Evolutionary conservation across 1,284 basidiomycete genomes (phyloP).

Genomic region (Retiboletus flavoniger): DNA sequence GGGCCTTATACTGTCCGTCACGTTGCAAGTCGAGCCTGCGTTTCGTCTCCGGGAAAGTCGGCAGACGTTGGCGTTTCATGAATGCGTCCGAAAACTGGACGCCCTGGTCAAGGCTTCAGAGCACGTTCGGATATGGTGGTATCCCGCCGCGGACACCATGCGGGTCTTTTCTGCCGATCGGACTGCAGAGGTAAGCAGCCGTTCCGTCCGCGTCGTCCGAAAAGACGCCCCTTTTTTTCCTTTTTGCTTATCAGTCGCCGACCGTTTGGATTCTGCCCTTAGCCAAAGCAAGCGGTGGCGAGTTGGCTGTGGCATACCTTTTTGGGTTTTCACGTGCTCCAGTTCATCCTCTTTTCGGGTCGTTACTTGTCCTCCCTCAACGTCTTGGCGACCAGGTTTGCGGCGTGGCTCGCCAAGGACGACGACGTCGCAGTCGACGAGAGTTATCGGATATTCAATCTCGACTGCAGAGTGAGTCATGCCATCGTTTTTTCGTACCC

Average conservation of each 20-base stretch:
- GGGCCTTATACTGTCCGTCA: constrained; percentile 82
- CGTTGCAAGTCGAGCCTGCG: constrained; percentile 77
- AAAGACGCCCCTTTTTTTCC: background rate
- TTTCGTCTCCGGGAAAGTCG: constrained; percentile 84
- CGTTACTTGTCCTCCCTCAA: constrained; percentile 58
- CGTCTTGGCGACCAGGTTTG: constrained; percentile 52
- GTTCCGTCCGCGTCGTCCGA: background rate
- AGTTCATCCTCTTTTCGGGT: constrained; percentile 75
- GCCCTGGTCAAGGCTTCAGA: constrained; percentile 65
- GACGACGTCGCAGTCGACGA: constrained; percentile 64
- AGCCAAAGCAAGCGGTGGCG: constrained; percentile 50
- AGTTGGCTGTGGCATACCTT: constrained; percentile 72
- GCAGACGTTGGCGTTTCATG: constrained; percentile 63
- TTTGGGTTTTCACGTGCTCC: constrained; percentile 74
- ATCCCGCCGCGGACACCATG: constrained; percentile 75
- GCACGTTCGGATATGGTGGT: constrained; percentile 96
- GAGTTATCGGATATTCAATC: constrained; percentile 77
- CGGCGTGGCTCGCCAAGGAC: constrained; percentile 58
- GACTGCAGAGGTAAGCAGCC: constrained; percentile 65
- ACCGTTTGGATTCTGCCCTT: constrained; percentile 12
- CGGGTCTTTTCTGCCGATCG: constrained; percentile 77
- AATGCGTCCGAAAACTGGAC: constrained; percentile 58
- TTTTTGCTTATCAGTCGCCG: background rate
- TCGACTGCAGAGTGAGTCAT: constrained; percentile 71
- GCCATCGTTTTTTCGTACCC: background rate